Conservation (phyloP, 2,329 filamentous ascomycete species). For the Pseudogymnoascus destructans region DNA sequence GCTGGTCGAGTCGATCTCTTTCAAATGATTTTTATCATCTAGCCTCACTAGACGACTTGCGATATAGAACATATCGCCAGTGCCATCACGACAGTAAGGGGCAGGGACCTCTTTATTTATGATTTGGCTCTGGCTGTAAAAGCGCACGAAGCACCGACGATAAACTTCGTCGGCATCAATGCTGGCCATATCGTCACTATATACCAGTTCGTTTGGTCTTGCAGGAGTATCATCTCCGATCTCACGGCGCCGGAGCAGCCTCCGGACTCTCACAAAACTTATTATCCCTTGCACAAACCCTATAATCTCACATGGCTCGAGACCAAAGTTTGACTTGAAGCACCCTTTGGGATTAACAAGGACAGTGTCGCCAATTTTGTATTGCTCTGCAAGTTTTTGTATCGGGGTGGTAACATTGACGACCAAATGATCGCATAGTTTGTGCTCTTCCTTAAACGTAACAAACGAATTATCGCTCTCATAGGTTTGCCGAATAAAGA, state of each 20-base stretch:
- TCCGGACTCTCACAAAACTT: slow-evolving; percentile 34
- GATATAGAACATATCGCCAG: slow-evolving; percentile 54
- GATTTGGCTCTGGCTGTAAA: slow-evolving; percentile 32
- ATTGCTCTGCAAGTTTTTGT: slow-evolving; percentile 22
- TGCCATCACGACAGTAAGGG: slow-evolving; percentile 54
- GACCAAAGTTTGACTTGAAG: slow-evolving; percentile 31
- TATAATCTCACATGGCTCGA: slow-evolving; percentile 51
- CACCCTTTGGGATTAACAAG: slow-evolving; percentile 15
- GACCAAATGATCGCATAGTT: slow-evolving; percentile 36
- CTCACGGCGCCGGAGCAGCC: slow-evolving; percentile 36
- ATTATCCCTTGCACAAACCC: slow-evolving; percentile 23
- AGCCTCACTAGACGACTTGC: slow-evolving; percentile 29
- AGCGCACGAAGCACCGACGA: slow-evolving; percentile 46
- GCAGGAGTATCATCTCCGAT: slow-evolving; percentile 24
- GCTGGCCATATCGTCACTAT: slow-evolving; percentile 34
- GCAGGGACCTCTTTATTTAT: slow-evolving; percentile 32
- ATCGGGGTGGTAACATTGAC: slow-evolving; percentile 12
- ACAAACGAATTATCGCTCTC: slow-evolving; percentile 48
- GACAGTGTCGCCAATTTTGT: slow-evolving; percentile 45
- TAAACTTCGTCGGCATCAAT: slow-evolving; percentile 33
- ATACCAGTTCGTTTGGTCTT: slow-evolving; percentile 38
- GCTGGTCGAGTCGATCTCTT: slow-evolving; percentile 25
- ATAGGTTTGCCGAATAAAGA: slow-evolving; percentile 63
- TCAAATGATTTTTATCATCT: slow-evolving; percentile 21
- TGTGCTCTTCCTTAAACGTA: slow-evolving; percentile 41